Conservation (phyloP, 2,329 filamentous ascomycete species). For the Dactylellina cionopaga region DNA sequence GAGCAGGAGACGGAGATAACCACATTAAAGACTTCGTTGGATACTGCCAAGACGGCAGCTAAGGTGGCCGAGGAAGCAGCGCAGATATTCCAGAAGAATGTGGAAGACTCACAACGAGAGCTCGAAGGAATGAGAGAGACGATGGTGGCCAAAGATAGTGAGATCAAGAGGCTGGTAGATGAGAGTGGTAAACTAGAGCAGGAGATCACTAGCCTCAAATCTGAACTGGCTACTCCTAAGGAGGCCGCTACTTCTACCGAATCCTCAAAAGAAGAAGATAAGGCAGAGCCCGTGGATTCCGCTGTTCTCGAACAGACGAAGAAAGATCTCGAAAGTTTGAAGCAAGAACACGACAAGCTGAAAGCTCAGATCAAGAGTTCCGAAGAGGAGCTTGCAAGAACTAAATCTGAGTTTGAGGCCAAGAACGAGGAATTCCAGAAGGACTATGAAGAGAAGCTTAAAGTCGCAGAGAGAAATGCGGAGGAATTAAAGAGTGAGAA, state of each 20-base stretch:
- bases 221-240: conserved; percentile 61
- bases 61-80: conserved; percentile 76
- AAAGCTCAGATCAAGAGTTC: conserved; percentile 64
- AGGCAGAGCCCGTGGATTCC: conserved; percentile 18
- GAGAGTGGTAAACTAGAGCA: conserved; percentile 55
- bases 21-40: conserved; percentile 75
- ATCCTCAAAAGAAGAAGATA: conserved; percentile 8
- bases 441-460: conserved; percentile 50
- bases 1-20: conserved; percentile 77
- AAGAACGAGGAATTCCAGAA: conserved; percentile 46
- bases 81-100: conserved; percentile 70
- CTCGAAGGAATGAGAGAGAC: conserved; percentile 68
- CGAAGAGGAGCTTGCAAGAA: conserved; percentile 65
- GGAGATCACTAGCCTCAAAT: conserved; percentile 63
- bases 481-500: conserved; percentile 54
- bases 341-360: conserved; percentile 53
- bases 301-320: conserved; percentile 60
- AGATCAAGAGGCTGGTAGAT: conserved; percentile 63
- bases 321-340: conserved; percentile 54
- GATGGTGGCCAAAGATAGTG: conserved; percentile 64
- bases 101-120: conserved; percentile 75
- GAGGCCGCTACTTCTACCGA: conserved; percentile 56
- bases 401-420: conserved; percentile 63
- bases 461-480: conserved; percentile 54
- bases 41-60: conserved; percentile 75